A percentile compares a stretch with the other conserved stretches of the same genome.
phyloP scores from a whole-genome alignment of 1,139 yeast genomes.

The Candida anutae region DNA sequence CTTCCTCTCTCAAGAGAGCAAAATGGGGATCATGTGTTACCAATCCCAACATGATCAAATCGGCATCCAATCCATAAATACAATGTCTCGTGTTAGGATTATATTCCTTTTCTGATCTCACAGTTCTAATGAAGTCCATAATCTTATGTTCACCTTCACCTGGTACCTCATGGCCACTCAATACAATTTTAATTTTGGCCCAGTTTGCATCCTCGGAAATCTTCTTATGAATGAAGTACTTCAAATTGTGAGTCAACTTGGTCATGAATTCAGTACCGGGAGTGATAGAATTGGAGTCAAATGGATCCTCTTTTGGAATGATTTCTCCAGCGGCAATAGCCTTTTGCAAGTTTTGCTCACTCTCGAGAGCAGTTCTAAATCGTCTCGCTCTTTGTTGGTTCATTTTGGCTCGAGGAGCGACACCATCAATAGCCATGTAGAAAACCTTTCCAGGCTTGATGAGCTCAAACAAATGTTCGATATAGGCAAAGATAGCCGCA shows the following conservation, averaged over 20 bases:
- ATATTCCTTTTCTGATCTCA: slow-evolving; percentile 66
- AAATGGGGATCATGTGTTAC: slow-evolving; percentile 97
- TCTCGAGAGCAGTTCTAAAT: slow-evolving; percentile 92
- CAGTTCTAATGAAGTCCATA: slow-evolving; percentile 86
- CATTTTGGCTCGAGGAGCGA: slow-evolving; percentile 99
- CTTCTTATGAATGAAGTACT: slow-evolving; percentile 88
- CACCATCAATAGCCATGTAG: slow-evolving; percentile 98
- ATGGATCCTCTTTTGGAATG: slow-evolving; percentile 66
- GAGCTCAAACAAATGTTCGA: slow-evolving; percentile 84
- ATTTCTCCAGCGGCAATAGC: slow-evolving; percentile 57
- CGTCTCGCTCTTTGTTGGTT: slow-evolving; percentile 97
- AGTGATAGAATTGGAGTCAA: slow-evolving; percentile 92
- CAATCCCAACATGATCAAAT: slow-evolving; percentile 91
- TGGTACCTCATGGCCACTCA: slow-evolving; percentile 97
- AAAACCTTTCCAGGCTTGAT: slow-evolving; percentile 83
- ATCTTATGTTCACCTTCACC: slow-evolving; percentile 99
- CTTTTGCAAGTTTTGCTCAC: slow-evolving; percentile 64
- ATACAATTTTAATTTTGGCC: slow-evolving; percentile 75
- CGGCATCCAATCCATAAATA: slow-evolving; percentile 97
- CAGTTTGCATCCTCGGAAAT: slow-evolving; percentile 86
- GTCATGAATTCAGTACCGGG: slow-evolving; percentile 99
- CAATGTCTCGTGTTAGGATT: slow-evolving; percentile 89
- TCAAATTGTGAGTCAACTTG: slow-evolving; percentile 70
- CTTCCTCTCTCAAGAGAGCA: slow-evolving; percentile 92
- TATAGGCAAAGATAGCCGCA: slow-evolving; percentile 87